Percentiles rank a stretch among this genome's conserved stretches.
Conservation (phyloP, 768 basidiomycete species). For the Boletales sp. region DNA sequence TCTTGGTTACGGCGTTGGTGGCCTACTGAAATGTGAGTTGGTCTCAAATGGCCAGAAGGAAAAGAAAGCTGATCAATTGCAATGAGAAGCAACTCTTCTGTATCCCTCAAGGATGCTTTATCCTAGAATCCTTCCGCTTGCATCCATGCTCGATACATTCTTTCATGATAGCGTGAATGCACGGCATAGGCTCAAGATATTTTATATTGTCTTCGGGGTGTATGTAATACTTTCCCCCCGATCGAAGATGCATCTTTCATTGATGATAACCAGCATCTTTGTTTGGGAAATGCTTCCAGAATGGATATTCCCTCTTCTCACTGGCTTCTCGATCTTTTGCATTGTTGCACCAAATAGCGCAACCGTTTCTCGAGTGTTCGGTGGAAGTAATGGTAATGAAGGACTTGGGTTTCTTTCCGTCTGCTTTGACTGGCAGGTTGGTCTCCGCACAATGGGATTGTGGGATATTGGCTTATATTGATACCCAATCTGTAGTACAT, state of each 20-base stretch:
- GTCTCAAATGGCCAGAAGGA: background rate
- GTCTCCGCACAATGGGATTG: slow-evolving; percentile 18
- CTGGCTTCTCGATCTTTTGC: slow-evolving; percentile 61
- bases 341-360: slow-evolving; percentile 48
- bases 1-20: slow-evolving; percentile 53
- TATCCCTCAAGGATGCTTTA: slow-evolving; percentile 46
- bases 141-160: slow-evolving; percentile 31
- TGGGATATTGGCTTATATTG: background rate
- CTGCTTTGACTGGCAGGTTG: slow-evolving; percentile 57
- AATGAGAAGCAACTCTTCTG: slow-evolving; percentile 26
- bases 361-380: slow-evolving; percentile 53
- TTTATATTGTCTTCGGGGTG: slow-evolving; percentile 19
- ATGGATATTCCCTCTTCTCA: slow-evolving; percentile 53
- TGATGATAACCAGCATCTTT: slow-evolving; percentile 30
- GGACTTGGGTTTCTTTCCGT: slow-evolving; percentile 58
- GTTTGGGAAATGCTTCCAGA: slow-evolving; percentile 25
- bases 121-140: slow-evolving; percentile 27
- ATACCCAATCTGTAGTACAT: slow-evolving; percentile 16
- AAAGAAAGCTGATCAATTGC: background rate
- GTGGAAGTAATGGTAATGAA: slow-evolving; percentile 61
- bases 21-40: slow-evolving; percentile 44
- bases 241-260: background rate
- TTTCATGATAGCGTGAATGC: slow-evolving; percentile 39
- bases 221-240: slow-evolving; percentile 29
- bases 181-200: slow-evolving; percentile 36